These are phyloP conservation scores for Neurospora sp. DNA, from an alignment of 495 filamentous ascomycete species.

Conservation along the genomic window DNA sequence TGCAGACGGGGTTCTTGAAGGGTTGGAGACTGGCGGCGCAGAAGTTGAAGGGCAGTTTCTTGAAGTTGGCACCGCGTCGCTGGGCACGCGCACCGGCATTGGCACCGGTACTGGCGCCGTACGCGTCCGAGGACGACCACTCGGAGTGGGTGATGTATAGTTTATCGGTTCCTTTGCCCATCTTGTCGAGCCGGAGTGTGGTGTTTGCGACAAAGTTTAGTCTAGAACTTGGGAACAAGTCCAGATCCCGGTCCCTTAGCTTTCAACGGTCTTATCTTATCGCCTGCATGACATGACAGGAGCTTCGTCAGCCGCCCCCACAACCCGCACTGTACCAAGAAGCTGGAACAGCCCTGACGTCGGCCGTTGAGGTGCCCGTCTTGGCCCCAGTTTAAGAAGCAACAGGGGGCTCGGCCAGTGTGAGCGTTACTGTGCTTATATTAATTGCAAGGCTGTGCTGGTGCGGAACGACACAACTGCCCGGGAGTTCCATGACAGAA, in stretches of 20 bases:
- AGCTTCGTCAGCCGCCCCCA: not conserved
- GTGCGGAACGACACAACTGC: not conserved
- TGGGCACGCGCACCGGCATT: conserved; percentile 47
- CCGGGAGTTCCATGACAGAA: not conserved
- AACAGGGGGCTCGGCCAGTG: not conserved
- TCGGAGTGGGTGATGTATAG: conserved; percentile 93
- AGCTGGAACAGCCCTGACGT: not conserved
- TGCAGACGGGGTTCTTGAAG: conserved; percentile 79
- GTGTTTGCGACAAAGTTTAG: not conserved
- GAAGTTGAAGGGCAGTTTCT: conserved; percentile 93
- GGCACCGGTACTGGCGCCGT: conserved; percentile 63
- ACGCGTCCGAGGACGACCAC: conserved; percentile 86
- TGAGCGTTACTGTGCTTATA: not conserved
- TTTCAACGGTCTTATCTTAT: not conserved
- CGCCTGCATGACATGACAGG: not conserved
- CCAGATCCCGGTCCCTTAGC: not conserved
- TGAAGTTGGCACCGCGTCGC: conserved; percentile 56
- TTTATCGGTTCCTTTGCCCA: conserved; percentile 55
- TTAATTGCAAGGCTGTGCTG: not conserved
- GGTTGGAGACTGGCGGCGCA: conserved; percentile 93
- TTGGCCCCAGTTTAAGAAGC: not conserved
- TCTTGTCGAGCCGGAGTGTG: conserved; percentile 9
- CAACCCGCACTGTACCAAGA: not conserved
- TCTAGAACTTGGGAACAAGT: not conserved
- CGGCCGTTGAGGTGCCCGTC: not conserved